These are phyloP conservation scores for Volvariella surrecta DNA, from an alignment of 1,284 basidiomycete species.

Conservation along the genomic window DNA sequence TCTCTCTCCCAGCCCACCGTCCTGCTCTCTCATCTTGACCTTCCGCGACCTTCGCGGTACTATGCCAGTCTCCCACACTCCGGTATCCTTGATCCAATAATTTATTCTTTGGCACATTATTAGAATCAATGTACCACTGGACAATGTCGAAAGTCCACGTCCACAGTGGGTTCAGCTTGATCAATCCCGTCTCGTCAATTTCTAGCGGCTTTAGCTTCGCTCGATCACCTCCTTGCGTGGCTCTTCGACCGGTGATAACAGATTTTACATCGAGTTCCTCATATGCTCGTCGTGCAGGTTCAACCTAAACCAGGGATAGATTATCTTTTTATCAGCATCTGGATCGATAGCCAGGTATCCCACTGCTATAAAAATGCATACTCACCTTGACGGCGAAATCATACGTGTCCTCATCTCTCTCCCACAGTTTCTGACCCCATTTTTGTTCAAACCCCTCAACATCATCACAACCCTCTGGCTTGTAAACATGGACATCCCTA, in stretches of 20 bases:
- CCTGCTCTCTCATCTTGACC: constrained; percentile 84
- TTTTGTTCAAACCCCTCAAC: constrained; percentile 74
- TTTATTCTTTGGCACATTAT: constrained; percentile 86
- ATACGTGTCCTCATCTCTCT: constrained; percentile 82
- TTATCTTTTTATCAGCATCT: background rate
- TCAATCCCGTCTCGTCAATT: constrained; percentile 83
- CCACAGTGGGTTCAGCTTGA: constrained; percentile 95
- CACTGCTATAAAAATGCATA: constrained; percentile 10
- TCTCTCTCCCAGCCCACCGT: constrained; percentile 86
- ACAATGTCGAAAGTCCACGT: constrained; percentile 86
- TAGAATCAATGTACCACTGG: constrained; percentile 77
- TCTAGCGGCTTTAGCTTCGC: constrained; percentile 82
- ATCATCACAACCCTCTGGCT: constrained; percentile 65
- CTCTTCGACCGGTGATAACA: constrained; percentile 90
- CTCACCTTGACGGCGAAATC: constrained; percentile 90
- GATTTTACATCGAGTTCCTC: constrained; percentile 73
- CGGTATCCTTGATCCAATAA: constrained; percentile 89
- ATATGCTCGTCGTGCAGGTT: constrained; percentile 89
- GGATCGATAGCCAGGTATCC: background rate
- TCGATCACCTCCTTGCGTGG: constrained; percentile 88
- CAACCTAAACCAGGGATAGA: constrained; percentile 51
- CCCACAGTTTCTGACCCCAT: constrained; percentile 84
- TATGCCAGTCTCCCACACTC: constrained; percentile 97
- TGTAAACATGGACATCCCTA: constrained; percentile 71
- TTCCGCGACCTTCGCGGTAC: constrained; percentile 66